Evolutionary conservation across 108 stramenopile species (phyloP), one percentile per base, ranked within the genome.

Genomic region (Skeletonema costatum): DNA sequence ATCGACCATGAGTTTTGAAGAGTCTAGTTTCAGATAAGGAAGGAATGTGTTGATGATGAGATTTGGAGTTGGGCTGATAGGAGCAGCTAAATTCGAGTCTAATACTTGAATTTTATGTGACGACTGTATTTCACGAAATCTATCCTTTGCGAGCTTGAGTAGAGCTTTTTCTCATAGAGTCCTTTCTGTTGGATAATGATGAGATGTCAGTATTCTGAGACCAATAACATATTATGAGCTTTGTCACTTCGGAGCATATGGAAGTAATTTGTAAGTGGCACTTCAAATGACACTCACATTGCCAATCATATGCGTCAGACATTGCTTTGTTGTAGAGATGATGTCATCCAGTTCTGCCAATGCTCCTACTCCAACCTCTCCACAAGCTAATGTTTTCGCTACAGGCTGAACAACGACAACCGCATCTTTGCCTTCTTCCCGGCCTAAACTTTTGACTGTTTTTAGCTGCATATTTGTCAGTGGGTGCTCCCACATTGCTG

Each of bases 401-500:
- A 80, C 76, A 3, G 93, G 93, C 46, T 81, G 74, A n/a, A 92
- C 83, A 46, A 97, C 68, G 7, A 70, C 61, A n/a, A 75, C 68
- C 11, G 35, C 38, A 30, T 32, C 21, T 3, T 75, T 51, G 5
- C 25, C 30, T 66, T 8, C 21, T 6, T 41, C 46, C 36, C 4
- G 30, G 48, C 39, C 42, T 71, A 93, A 95, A n/a, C 67, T 63
- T 70, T 84, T 67, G 31, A 95, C 77, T 30, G 84, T 84, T 16
- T 87, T 53, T 39, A 95, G 69, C 46, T 95, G 94, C 41, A 36
- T 39, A 17, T 66, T 69, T 32, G 96, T 98, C 67, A 95, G 48
- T 8, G 94, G 93, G 78, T 98, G 94, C 29, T 93, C 83, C 93
- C 93, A 98, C 97, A 98, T 98, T 68, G 85, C 85, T 12, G 97